Evolutionary conservation across 148 eudicot genomes (phyloP).

Genomic region (Euryodendron excelsum): DNA sequence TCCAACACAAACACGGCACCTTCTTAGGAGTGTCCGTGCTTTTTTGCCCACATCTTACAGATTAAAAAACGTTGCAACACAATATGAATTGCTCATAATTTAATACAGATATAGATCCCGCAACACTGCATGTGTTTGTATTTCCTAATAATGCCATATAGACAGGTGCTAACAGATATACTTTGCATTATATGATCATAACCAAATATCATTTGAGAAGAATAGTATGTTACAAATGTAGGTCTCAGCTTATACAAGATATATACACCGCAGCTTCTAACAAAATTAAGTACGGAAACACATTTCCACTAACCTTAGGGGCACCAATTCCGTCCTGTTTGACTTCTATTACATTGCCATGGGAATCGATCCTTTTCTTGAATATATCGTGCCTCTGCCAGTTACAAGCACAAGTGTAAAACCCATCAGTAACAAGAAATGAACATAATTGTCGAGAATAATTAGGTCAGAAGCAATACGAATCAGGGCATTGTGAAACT

Average conservation of each 20-base stretch:
- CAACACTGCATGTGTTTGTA: background rate
- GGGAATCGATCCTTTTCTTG: constrained; percentile 78
- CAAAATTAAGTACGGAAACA: background rate
- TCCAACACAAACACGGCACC: too few relatives aligned
- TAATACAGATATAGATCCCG: background rate
- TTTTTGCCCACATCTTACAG: background rate
- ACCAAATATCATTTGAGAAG: constrained; percentile 1
- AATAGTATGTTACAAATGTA: background rate
- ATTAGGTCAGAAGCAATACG: background rate
- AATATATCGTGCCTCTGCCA: constrained; percentile 85
- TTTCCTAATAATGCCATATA: background rate
- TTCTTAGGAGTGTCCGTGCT: too few relatives aligned
- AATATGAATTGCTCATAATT: background rate
- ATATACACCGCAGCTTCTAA: constrained; percentile 1
- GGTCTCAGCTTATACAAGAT: background rate
- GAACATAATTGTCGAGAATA: background rate
- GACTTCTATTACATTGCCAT: constrained; percentile 63
- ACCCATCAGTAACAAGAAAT: constrained; percentile 11
- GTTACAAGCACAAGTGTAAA: constrained; percentile 6
- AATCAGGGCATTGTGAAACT: background rate
- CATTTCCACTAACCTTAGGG: constrained; percentile 62
- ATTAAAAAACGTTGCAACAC: background rate
- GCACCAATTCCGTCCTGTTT: constrained; percentile 80
- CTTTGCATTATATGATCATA: background rate
- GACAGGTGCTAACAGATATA: background rate